phyloP scores from a whole-genome alignment of 371 early-diverging fungal genomes.

The Lichtheimia ornata region DNA sequence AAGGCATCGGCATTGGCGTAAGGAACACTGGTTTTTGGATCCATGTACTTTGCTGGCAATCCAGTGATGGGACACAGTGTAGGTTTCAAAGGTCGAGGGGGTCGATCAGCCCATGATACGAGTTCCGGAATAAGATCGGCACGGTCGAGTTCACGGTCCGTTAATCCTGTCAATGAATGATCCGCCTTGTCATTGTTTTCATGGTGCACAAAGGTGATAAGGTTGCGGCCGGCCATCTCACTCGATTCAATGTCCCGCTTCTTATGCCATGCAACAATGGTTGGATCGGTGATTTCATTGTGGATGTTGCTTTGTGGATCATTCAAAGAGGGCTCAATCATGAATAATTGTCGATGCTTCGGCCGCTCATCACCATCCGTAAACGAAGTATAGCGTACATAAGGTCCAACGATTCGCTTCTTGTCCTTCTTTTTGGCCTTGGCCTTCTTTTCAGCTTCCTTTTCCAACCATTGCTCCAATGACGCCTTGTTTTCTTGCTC shows the following conservation, averaged over 20 bases:
- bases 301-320: constrained; percentile 16
- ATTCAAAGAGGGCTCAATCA: constrained; percentile 14
- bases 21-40: constrained; percentile 63
- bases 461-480: constrained; percentile 57
- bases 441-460: constrained; percentile 55
- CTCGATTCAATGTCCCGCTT: constrained; percentile 27
- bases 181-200: constrained; percentile 2
- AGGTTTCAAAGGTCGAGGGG: constrained; percentile 37
- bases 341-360: constrained; percentile 19
- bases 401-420: constrained; percentile 38
- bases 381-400: constrained; percentile 58
- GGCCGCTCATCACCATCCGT: constrained; percentile 50
- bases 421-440: constrained; percentile 52
- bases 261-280: constrained; percentile 25
- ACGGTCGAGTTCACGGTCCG: constrained; percentile 39
- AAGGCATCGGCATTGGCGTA: constrained; percentile 67
- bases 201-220: constrained; percentile 39
- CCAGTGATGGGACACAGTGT: constrained; percentile 67
- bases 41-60: constrained; percentile 63
- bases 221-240: constrained; percentile 38
- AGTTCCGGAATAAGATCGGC: constrained; percentile 34
- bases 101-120: constrained; percentile 31
- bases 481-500: constrained; percentile 58
- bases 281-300: constrained; percentile 26
- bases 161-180: constrained; percentile 14